These are phyloP conservation scores for Phialophora tarda DNA, from an alignment of 2,329 filamentous ascomycete species.

Conservation along the genomic window DNA sequence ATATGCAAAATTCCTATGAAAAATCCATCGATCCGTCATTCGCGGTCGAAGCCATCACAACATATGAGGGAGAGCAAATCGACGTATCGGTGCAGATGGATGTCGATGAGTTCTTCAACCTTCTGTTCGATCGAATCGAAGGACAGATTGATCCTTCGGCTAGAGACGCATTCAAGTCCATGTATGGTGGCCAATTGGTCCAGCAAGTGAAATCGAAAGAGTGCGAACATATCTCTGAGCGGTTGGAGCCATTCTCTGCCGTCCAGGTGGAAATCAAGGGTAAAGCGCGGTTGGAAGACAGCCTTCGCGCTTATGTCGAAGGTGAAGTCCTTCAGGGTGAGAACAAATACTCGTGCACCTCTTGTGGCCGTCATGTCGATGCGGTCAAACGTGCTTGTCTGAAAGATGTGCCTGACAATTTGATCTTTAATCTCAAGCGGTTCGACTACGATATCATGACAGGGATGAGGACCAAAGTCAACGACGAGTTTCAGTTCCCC, in stretches of 20 bases:
- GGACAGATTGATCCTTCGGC: slow-evolving; percentile 73
- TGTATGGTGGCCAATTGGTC: slow-evolving; percentile 89
- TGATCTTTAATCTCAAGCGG: slow-evolving; percentile 89
- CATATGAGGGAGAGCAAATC: slow-evolving; percentile 80
- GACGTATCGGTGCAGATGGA: slow-evolving; percentile 95
- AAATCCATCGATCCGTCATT: slow-evolving; percentile 74
- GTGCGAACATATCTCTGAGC: slow-evolving; percentile 90
- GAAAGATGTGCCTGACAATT: slow-evolving; percentile 88
- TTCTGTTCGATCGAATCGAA: slow-evolving; percentile 91
- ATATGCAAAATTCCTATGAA: slow-evolving; percentile 81
- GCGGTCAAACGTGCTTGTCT: slow-evolving; percentile 91
- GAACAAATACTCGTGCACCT: slow-evolving; percentile 97
- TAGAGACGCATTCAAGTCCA: slow-evolving; percentile 75
- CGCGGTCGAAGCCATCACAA: slow-evolving; percentile 77
- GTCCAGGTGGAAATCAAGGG: slow-evolving; percentile 97
- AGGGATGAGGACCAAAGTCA: slow-evolving; percentile 86
- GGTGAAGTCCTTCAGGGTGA: slow-evolving; percentile 97
- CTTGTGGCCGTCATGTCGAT: slow-evolving; percentile 85
- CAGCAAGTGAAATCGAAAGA: slow-evolving; percentile 96
- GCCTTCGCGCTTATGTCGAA: slow-evolving; percentile 91
- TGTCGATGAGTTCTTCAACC: slow-evolving; percentile 95
- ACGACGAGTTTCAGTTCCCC: slow-evolving; percentile 92
- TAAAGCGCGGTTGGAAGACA: slow-evolving; percentile 81
- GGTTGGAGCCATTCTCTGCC: slow-evolving; percentile 87
- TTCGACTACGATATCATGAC: slow-evolving; percentile 63